Evolutionary conservation across 495 filamentous ascomycete genomes (phyloP).

Genomic region (Amphirosellinia nigrospora): DNA sequence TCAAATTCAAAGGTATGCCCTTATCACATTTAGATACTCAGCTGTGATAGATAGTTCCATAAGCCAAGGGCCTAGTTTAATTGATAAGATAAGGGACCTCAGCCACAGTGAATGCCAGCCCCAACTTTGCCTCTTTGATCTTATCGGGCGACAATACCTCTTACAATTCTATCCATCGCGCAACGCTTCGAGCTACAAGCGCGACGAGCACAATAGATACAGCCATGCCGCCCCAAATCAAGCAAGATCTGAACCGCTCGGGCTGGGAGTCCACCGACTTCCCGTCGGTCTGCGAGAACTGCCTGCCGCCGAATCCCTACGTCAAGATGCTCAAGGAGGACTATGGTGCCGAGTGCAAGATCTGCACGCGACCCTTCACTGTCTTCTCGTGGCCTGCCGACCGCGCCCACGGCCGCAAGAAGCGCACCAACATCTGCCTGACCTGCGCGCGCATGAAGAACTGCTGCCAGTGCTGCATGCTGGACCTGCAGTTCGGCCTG

Average conservation of each 20-base stretch:
- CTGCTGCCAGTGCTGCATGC: conserved; percentile 98
- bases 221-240: conserved; percentile 70
- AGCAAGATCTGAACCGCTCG: conserved; percentile 95
- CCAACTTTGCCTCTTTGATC: neutral
- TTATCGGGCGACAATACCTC: conserved; percentile 2
- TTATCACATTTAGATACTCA: too few species aligned
- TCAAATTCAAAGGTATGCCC: too few species aligned
- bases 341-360: conserved; percentile 79
- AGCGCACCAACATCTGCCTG: conserved; percentile 90
- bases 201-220: neutral
- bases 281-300: conserved; percentile 71
- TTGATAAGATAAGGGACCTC: conserved; percentile 5
- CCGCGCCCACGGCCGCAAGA: conserved; percentile 82
- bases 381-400: conserved; percentile 93
- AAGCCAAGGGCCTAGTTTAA: neutral
- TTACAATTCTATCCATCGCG: neutral
- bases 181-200: neutral
- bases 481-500: conserved; percentile 92
- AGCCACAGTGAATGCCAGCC: conserved; percentile 7
- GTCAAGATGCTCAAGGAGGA: conserved; percentile 99
- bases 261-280: conserved; percentile 94
- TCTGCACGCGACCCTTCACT: conserved; percentile 95
- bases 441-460: conserved; percentile 95
- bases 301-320: conserved; percentile 94
- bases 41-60: neutral